Conservation (phyloP, 345 rosid species). For the Bruguiera parviflora region DNA sequence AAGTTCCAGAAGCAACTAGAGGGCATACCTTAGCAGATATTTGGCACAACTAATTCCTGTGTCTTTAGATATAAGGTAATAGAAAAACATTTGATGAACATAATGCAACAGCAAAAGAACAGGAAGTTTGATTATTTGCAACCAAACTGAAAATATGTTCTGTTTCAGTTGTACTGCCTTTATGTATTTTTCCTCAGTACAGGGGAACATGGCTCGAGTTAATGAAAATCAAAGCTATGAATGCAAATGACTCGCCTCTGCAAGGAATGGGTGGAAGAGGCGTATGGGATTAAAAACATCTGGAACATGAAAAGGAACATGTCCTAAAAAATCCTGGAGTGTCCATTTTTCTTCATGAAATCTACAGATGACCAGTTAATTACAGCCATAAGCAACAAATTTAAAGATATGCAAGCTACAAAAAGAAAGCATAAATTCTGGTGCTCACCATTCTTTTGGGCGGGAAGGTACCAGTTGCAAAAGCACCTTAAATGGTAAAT, state of each 20-base stretch:
- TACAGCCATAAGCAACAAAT: slow-evolving; percentile 1
- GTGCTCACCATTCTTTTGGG: slow-evolving; percentile 48
- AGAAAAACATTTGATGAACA: slow-evolving; percentile 89
- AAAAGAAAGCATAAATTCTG: slow-evolving; percentile 16
- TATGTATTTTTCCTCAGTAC: neutral
- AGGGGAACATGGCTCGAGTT: neutral
- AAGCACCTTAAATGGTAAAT: slow-evolving; percentile 73
- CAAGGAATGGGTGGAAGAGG: slow-evolving; percentile 69
- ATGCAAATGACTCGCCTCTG: slow-evolving; percentile 50
- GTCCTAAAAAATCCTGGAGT: slow-evolving; percentile 33
- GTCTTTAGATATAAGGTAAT: slow-evolving; percentile 85
- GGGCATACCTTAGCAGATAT: slow-evolving; percentile 66
- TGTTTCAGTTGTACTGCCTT: neutral
- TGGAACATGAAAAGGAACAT: slow-evolving; percentile 38
- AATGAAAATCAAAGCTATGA: slow-evolving; percentile 1
- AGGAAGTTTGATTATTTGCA: neutral
- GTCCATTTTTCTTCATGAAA: slow-evolving; percentile 25
- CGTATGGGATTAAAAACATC: slow-evolving; percentile 58
- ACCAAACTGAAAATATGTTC: neutral
- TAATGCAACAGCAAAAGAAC: slow-evolving; percentile 57
- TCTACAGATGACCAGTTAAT: slow-evolving; percentile 35
- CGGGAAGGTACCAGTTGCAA: slow-evolving; percentile 51
- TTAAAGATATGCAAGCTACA: slow-evolving; percentile 3
- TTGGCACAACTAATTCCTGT: slow-evolving; percentile 67
- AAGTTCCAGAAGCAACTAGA: slow-evolving; percentile 16